Evolutionary conservation across 164 flowering plant species (phyloP), one percentile per base, ranked within the genome.

Genomic region (Vitis amurensis): DNA sequence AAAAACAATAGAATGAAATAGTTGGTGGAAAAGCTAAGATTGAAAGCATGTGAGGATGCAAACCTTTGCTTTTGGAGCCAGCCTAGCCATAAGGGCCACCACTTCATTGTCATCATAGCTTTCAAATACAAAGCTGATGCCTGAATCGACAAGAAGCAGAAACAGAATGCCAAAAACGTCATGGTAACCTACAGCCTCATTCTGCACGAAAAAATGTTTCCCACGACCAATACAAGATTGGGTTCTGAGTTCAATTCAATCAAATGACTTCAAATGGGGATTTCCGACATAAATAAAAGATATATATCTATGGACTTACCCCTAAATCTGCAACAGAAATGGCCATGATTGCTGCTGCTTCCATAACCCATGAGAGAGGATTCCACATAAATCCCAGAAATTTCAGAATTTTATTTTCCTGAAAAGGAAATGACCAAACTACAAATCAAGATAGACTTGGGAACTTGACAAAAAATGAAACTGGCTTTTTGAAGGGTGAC

Each of bases 71-170:
- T 59, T 59, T 23, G 61, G 44, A 9, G 61, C 37, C 61, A 59
- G 31, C 61, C 61, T 29, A 59, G 61, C 61, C 61, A 59, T 59
- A 13, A 59, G 61, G 15, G 61, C 61, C 3, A 30, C 61, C 19
- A 30, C 37, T 15, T 29, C 61, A 59, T 59, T 59, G 19, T 11
- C 61, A 59, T 29, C 61, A 59, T 59, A 17, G 23, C 27, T 59
- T 59, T 23, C 61, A 29, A 17, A 13, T 59, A 59, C 14, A 59
- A 23, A 19, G 17, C 56, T 53, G 14, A 15, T 2, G n/a, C 4
- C 11, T 53, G 56, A 53, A 53, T 53, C 13, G 56, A 59, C 1
- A 59, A 59, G 17, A 59, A 59, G 61, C 27, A 59, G 14, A 2
- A 9, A 29, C 27, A 59, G 6, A 59, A 59, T 59, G 14, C 61